Base-by-base conservation (phyloP, 176 grass and related monocot genomes). In the Puccinellia tenuiflora region DNA sequence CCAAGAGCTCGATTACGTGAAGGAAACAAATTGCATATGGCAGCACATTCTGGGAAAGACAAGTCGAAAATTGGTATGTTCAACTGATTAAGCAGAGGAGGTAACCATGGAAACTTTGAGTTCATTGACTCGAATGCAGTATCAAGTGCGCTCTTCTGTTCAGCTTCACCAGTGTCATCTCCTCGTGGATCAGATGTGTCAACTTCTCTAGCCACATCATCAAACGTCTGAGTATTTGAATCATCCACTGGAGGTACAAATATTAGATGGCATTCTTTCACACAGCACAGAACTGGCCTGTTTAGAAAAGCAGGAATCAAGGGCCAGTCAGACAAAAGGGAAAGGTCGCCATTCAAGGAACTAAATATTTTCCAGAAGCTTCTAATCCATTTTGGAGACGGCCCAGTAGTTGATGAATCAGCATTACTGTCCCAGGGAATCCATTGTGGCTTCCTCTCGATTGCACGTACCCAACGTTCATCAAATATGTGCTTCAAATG, bases 271-370 rank as follows among this genome's bases (percentile, higher is more conserved):
- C 53, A 37, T 30, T 90, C 81, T 83, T 93, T 95, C 72, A 91
- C 92, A 91, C 79, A 87, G 54, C 90, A 98, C 15, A 98, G 81
- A 86, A 93, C 76, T 54, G 92, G 82, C 26, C 71, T 78, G 66
- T 90, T 68, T 12, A 98, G 72, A 90, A 93, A 92, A 78, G 90
- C 95, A 84, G 95, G 95, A 92, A 98, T 82, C 75, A 98, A 88
- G 70, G 95, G 95, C 95, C 95, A 98, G 16, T 93, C 92, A 76
- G 88, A 89, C 47, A 98, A 42, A 87, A 98, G 92, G 45, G 86
- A 85, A 69, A 98, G 77, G 45, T 98, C 95, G 37, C 95, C 92
- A 25, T 89, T 85, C 79, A 91, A 79, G 38, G 86, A 90, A 56
- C 67, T 90, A 83, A 81, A 95, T 81, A 77, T 90, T 79, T 89